phyloP scores from a whole-genome alignment of 1,284 basidiomycete genomes.

The Boletus mariae region DNA sequence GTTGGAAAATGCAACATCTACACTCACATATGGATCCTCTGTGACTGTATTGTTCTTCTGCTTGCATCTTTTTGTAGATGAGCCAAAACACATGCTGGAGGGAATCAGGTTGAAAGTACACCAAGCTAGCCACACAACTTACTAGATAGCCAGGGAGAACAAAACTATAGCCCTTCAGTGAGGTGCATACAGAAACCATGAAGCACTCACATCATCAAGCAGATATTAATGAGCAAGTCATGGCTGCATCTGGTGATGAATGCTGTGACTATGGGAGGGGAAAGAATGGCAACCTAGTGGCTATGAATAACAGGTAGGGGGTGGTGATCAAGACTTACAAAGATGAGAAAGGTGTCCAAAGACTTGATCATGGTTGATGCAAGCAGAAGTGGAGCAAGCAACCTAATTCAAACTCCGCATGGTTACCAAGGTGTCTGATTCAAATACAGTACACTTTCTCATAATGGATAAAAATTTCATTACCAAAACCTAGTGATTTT shows the following conservation, averaged over 20 bases:
- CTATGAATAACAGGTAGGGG: slow-evolving; percentile 3
- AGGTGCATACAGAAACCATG: neutral
- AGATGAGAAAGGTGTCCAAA: slow-evolving; percentile 35
- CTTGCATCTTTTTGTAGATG: slow-evolving; percentile 74
- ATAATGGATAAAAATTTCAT: too few species aligned
- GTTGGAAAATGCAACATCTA: slow-evolving; percentile 4
- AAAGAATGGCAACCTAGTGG: slow-evolving; percentile 67
- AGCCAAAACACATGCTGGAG: slow-evolving; percentile 59
- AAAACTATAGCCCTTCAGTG: slow-evolving; percentile 42
- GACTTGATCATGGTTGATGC: slow-evolving; percentile 26
- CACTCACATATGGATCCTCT: slow-evolving; percentile 61
- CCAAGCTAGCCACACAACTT: slow-evolving; percentile 17
- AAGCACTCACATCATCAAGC: slow-evolving; percentile 58
- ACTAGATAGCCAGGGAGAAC: slow-evolving; percentile 72
- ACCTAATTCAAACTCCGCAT: too few species aligned
- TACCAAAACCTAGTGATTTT: too few species aligned
- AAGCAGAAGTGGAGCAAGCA: too few species aligned
- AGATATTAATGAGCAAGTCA: slow-evolving; percentile 69
- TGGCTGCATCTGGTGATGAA: slow-evolving; percentile 69
- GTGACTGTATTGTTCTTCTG: slow-evolving; percentile 25
- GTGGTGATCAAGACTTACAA: slow-evolving; percentile 26
- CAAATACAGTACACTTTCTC: too few species aligned
- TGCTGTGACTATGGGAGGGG: slow-evolving; percentile 56
- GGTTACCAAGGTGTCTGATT: too few species aligned
- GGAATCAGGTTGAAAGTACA: neutral